phyloP scores from a whole-genome alignment of 768 basidiomycete species.

The Collybia sp. region DNA sequence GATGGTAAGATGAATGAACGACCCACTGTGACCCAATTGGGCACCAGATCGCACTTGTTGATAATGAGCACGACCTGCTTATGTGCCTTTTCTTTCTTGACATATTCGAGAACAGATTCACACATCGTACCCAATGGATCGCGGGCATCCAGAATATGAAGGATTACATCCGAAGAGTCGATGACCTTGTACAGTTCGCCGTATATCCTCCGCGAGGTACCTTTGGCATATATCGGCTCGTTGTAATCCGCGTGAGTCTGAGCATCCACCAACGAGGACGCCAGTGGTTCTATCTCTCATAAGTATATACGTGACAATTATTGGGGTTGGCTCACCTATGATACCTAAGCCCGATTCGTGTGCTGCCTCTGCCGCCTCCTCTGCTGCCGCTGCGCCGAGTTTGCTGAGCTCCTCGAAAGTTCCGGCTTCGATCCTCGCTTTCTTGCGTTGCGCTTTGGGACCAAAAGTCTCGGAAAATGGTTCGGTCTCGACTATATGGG shows the following conservation, averaged over 20 bases:
- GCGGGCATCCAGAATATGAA: slow-evolving; percentile 93
- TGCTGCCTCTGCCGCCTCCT: slow-evolving; percentile 44
- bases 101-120: slow-evolving; percentile 87
- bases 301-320: background rate
- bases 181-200: slow-evolving; percentile 99
- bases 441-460: slow-evolving; percentile 91
- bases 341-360: slow-evolving; percentile 31
- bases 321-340: slow-evolving; percentile 32
- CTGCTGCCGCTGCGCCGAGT: slow-evolving; percentile 48
- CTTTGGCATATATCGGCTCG: slow-evolving; percentile 93
- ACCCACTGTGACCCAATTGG: slow-evolving; percentile 97
- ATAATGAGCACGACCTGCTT: slow-evolving; percentile 96
- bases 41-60: slow-evolving; percentile 98
- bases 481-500: slow-evolving; percentile 95
- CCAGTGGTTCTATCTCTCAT: slow-evolving; percentile 35
- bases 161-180: slow-evolving; percentile 94
- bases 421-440: slow-evolving; percentile 81
- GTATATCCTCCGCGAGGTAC: slow-evolving; percentile 93
- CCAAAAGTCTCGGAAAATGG: slow-evolving; percentile 95
- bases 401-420: slow-evolving; percentile 88
- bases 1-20: background rate
- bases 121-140: slow-evolving; percentile 96
- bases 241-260: slow-evolving; percentile 74
- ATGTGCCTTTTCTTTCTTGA: slow-evolving; percentile 94
- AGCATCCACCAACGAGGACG: slow-evolving; percentile 43